phyloP scores from a whole-genome alignment of 2,329 filamentous ascomycete genomes.

The Pyricularia pennisetigena region DNA sequence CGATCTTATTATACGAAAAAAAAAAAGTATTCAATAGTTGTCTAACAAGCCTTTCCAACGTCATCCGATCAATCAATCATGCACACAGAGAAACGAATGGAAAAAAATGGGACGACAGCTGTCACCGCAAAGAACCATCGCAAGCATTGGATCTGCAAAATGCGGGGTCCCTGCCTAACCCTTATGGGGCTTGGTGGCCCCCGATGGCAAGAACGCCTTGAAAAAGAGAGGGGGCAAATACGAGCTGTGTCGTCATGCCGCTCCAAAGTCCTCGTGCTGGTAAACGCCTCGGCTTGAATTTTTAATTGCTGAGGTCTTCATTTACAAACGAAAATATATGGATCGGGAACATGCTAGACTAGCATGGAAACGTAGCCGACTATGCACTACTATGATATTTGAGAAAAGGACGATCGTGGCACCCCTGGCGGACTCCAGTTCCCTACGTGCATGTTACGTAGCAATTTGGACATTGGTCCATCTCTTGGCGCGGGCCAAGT shows the following conservation, averaged over 20 bases:
- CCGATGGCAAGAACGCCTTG: background rate
- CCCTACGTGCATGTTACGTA: too few relatives aligned
- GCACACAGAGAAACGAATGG: background rate
- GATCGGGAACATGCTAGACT: background rate
- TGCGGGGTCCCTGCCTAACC: background rate
- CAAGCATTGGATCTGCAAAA: background rate
- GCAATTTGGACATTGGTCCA: too few relatives aligned
- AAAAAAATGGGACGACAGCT: background rate
- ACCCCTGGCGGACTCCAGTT: too few relatives aligned
- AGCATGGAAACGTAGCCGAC: too few relatives aligned
- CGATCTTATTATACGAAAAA: background rate
- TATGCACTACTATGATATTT: too few relatives aligned
- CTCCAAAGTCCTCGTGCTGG: too few relatives aligned
- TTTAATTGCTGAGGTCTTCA: too few relatives aligned
- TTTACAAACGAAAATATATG: too few relatives aligned
- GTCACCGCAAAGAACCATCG: background rate
- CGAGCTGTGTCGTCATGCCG: background rate
- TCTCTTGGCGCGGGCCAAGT: too few relatives aligned
- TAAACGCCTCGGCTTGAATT: too few relatives aligned
- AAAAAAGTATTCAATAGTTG: too few relatives aligned
- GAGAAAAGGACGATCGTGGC: too few relatives aligned
- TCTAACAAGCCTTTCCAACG: background rate
- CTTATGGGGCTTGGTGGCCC: background rate
- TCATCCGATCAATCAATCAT: background rate
- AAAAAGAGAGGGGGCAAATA: background rate